Evolutionary conservation across 2,329 filamentous ascomycete genomes (phyloP).

Genomic region (Dactylonectria estremocensis): DNA sequence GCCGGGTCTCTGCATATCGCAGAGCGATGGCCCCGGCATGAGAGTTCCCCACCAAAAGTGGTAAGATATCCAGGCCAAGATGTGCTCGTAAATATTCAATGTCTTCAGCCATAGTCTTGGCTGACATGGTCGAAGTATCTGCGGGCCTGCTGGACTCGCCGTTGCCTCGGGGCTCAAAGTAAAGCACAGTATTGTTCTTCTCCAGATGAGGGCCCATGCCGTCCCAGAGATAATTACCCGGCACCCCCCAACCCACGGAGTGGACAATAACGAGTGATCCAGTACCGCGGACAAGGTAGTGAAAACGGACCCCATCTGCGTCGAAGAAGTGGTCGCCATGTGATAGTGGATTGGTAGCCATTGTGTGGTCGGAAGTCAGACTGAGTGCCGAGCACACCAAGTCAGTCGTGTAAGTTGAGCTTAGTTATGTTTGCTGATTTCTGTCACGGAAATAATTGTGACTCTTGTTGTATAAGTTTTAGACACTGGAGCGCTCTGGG

Average conservation of each 20-base stretch:
- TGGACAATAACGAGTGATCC: constrained; percentile 15
- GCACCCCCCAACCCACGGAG: constrained; percentile 18
- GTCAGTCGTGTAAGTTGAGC: neutral
- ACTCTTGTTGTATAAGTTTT: no score
- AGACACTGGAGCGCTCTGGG: no score
- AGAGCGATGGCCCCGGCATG: constrained; percentile 13
- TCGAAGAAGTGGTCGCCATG: constrained; percentile 22
- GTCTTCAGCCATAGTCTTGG: constrained; percentile 24
- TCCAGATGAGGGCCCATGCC: constrained; percentile 18
- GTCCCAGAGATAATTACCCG: constrained; percentile 20
- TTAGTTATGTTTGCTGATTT: no score
- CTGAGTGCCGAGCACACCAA: no score
- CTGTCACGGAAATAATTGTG: no score
- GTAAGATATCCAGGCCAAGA: constrained; percentile 11
- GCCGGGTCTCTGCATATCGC: constrained; percentile 15
- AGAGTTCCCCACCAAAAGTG: constrained; percentile 12
- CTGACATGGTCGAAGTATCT: constrained; percentile 16
- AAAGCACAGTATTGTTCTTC: constrained; percentile 13
- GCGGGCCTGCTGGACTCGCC: constrained; percentile 13
- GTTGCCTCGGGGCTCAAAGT: constrained; percentile 23
- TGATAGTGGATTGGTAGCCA: neutral
- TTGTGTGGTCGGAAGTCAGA: neutral
- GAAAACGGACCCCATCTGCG: constrained; percentile 14
- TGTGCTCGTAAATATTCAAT: constrained; percentile 13
- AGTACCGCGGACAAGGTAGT: constrained; percentile 19